Base-by-base conservation (phyloP, 2,329 filamentous ascomycete genomes). In the Diplodia scrobiculata region DNA sequence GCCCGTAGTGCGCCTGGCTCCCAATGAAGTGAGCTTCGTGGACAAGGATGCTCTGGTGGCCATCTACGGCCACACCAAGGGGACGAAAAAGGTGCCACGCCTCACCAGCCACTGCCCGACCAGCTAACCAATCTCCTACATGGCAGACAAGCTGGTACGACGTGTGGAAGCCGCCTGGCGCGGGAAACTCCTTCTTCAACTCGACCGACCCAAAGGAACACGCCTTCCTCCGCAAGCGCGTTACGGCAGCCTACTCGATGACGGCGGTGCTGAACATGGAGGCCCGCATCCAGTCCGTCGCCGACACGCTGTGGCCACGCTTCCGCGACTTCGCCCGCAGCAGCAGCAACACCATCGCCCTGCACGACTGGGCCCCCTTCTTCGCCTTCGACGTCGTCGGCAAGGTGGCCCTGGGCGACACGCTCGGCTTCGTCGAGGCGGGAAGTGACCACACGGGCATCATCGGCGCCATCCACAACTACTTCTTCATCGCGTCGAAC, bases 241-340 rank as follows among this genome's bases (percentile, higher is more conserved):
- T 59, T 5, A 6, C 54, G 1, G 13, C 54, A 0, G 29, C 38
- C 14, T 59, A 59, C 21, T 59, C 54, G 14, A 59, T 59, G 54
- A 59, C 54, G 14, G 25, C 36, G 1, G 47, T 59, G 36, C 54
- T 59, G 11, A 17, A 38, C 9, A 27, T 59, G 36, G 54, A 59
- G 14, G 6, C 10, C 1, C 21, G 34, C 10, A 59, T 59, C 38
- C 54, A 59, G n/a, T 10, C 29, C 7, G 54, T 59, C 21, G 14
- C 54, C 4, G 38, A 59, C 21, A 13, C 5, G 13, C 19, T 59
- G 1, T 59, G 54, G 54, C 11, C 21, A 3, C 36, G 54, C 11
- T 54, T 85, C 7, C 85, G 86, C 0, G 85, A 85, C 0, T 69
- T 88, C 21, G 83, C 80, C 2, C 84, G 83, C 1, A 82, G 79